Conservation (phyloP, 1,139 yeast genomes). For the Barnettozyma hawaiiensis region DNA sequence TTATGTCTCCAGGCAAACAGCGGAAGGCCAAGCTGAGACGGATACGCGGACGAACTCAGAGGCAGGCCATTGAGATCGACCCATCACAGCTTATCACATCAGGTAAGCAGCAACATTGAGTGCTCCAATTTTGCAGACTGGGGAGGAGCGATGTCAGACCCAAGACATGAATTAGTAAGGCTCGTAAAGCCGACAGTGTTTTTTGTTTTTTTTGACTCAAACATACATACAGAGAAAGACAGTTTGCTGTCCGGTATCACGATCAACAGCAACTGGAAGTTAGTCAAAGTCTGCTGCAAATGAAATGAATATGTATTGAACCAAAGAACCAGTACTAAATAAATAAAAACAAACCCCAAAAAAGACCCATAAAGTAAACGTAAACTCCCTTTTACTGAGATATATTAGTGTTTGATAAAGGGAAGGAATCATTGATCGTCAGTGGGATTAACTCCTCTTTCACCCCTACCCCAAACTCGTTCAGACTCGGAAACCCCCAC, state of each 20-base stretch:
- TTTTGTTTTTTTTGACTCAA: no score
- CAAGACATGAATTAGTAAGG: not conserved
- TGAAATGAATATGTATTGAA: not conserved
- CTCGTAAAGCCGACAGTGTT: no score
- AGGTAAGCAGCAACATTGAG: no score
- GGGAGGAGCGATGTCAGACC: not conserved
- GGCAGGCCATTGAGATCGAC: not conserved
- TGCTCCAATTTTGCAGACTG: no score
- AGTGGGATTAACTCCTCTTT: not conserved
- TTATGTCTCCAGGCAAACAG: no score
- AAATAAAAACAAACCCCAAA: no score
- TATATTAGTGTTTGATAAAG: no score
- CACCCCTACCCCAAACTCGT: not conserved
- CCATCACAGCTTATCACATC: not conserved
- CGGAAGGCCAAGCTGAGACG: not conserved
- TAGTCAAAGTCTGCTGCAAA: no score
- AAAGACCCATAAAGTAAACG: not conserved
- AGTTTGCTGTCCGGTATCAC: no score
- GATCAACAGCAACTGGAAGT: not conserved
- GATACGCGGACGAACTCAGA: constrained; percentile 1
- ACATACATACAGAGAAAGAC: no score
- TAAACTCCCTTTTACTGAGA: no score
- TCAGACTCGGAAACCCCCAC: constrained; percentile 1
- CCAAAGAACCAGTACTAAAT: not conserved
- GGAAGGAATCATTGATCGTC: not conserved